Base-by-base conservation (phyloP, 176 grass and related monocot genomes). In the Rhynchospora breviuscula region DNA sequence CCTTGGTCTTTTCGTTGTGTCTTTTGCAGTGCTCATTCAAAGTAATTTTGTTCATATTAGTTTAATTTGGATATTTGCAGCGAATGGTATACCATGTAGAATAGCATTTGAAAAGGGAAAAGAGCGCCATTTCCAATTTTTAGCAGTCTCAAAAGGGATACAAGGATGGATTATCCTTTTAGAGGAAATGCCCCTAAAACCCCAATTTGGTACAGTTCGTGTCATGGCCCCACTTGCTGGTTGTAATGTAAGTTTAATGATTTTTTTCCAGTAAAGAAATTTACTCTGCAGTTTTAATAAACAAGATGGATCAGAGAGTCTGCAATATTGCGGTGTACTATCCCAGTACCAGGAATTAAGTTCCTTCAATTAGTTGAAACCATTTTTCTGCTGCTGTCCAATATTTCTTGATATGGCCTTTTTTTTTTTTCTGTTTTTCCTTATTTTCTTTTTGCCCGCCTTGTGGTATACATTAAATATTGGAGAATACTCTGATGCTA, bases 61-160 rank as follows among this genome's bases (percentile, higher is more conserved):
- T 46, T 87, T 85, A 19, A 5, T 57, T 57, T 69, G 58, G 67
- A 15, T 83, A 84, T 71, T 83, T 88, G 65, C 85, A 99, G 97
- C 43, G 53, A 88, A 92, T 62, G 88, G 91, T 1, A 78, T 99
- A 62, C 93, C 91, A 59, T 99, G 97, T 86, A 90, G 97, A 87
- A 99, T 99, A 92, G 97, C 97, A 59, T 99, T 99, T 90, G 97
- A 99, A 79, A 93, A 91, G 79, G 93, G 97, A 58, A 99, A 96
- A 89, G 97, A 99, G 81, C 97, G 93, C 3, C 83, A 96, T 70
- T 94, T 96, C 85, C 89, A 62, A 79, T 96, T 96, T 88, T 90
- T 96, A 86, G 89, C 89, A 48, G 35, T 96, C 78, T 92, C 87
- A 40, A 89, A 78, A 48, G 97, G 87, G 86, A 87, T 81, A 59